Percentiles rank a stretch among this genome's conserved stretches.
These are phyloP conservation scores for Coemansia sp. DNA, from an alignment of 192 early-diverging fungal genomes.

Conservation along the genomic window DNA sequence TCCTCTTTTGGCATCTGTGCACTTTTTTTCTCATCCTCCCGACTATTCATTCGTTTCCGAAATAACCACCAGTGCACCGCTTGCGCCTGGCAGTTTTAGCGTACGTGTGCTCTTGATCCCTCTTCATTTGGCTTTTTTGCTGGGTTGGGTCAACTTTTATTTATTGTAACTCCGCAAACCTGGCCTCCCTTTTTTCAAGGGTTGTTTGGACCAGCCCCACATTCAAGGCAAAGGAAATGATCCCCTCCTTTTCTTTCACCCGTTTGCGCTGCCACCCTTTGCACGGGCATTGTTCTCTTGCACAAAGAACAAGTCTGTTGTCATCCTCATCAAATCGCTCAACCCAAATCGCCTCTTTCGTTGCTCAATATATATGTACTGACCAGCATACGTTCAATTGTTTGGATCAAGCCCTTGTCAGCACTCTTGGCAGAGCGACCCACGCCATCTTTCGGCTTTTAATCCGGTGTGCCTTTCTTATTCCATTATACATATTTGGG, in stretches of 20 bases:
- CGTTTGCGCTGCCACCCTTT: not conserved
- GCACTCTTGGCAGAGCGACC: not conserved
- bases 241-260: not conserved
- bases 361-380: not conserved
- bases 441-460: not conserved
- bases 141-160: no score
- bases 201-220: not conserved
- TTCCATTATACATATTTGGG: not conserved
- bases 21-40: slow-evolving; percentile 13
- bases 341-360: not conserved
- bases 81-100: not conserved
- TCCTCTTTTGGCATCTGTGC: slow-evolving; percentile 6
- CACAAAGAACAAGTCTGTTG: not conserved
- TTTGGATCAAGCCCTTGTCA: slow-evolving; percentile 2
- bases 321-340: not conserved
- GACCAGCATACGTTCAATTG: not conserved
- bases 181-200: not conserved
- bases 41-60: not conserved
- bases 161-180: no score
- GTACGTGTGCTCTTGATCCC: no score
- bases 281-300: not conserved
- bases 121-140: no score
- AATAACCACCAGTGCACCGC: slow-evolving; percentile 8
- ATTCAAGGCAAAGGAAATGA: not conserved
- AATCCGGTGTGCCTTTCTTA: not conserved